Conservation (phyloP, 108 stramenopile genomes). For the Phaeodactylum tricornutum region DNA sequence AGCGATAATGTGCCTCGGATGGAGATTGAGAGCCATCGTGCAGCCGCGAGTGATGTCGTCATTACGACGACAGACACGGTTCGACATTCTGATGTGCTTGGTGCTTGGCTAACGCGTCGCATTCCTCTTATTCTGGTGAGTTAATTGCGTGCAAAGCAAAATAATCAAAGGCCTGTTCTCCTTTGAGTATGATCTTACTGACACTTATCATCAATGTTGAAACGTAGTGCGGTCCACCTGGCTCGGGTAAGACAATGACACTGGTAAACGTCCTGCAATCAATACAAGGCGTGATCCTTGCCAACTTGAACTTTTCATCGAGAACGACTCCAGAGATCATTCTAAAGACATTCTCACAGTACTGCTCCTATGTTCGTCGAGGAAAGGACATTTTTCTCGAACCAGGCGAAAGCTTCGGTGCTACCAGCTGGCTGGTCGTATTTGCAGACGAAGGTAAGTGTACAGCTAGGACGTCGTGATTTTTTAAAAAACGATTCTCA, state of each 20-base stretch:
- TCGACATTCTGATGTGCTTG: slow-evolving; percentile 89
- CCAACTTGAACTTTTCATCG: slow-evolving; percentile 90
- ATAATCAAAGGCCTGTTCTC: too few relatives aligned
- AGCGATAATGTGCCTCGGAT: slow-evolving; percentile 83
- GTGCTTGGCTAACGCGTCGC: slow-evolving; percentile 86
- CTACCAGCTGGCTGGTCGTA: slow-evolving; percentile 87
- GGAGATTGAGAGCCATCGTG: slow-evolving; percentile 93
- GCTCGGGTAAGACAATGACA: slow-evolving; percentile 98
- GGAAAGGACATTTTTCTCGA: slow-evolving; percentile 80
- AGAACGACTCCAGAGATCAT: slow-evolving; percentile 95
- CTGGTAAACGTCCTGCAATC: slow-evolving; percentile 88
- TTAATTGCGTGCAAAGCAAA: too few relatives aligned
- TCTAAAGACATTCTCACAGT: slow-evolving; percentile 88
- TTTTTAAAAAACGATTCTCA: too few relatives aligned
- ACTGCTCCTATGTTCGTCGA: slow-evolving; percentile 87
- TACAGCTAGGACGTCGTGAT: too few relatives aligned
- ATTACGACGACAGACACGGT: slow-evolving; percentile 96
- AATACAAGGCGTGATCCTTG: slow-evolving; percentile 86
- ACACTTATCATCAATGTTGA: too few relatives aligned
- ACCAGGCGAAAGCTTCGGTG: slow-evolving; percentile 64
- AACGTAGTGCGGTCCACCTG: slow-evolving; percentile 98
- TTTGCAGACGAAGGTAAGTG: slow-evolving; percentile 99
- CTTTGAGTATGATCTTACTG: too few relatives aligned
- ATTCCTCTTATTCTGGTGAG: slow-evolving; percentile 89
- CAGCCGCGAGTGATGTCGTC: slow-evolving; percentile 82